A percentile compares a stretch with the other conserved stretches of the same genome.
Conservation (phyloP, 257 asterid genomes). For the Salvia splendens region DNA sequence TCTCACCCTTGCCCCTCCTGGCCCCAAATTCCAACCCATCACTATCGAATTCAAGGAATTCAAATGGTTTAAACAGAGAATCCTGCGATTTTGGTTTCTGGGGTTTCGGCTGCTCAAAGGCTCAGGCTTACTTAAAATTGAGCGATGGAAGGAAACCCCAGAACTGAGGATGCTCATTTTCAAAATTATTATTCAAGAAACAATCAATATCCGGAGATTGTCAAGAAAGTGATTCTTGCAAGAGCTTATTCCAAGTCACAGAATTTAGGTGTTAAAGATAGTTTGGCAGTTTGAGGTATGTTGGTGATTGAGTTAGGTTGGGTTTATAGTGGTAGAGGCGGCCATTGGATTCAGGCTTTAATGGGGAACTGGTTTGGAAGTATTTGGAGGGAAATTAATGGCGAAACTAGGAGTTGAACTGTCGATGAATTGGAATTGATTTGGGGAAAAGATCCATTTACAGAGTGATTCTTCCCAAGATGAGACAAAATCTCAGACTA, state of each 20-base stretch:
- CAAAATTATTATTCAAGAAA: background rate
- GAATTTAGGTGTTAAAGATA: conserved; percentile 12
- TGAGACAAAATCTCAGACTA: conserved; percentile 9
- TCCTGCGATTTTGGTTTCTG: conserved; percentile 30
- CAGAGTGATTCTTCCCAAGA: conserved; percentile 18
- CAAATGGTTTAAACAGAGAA: conserved; percentile 30
- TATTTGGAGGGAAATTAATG: conserved; percentile 19
- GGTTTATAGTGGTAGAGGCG: background rate
- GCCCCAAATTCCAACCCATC: conserved; percentile 33
- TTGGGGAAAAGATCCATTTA: background rate
- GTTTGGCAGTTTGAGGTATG: background rate
- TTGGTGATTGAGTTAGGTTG: conserved; percentile 12
- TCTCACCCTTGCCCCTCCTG: conserved; percentile 33
- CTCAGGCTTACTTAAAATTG: conserved; percentile 35
- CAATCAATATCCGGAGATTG: conserved; percentile 2
- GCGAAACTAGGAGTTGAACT: background rate
- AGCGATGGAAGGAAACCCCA: conserved; percentile 40
- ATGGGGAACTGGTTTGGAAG: conserved; percentile 14
- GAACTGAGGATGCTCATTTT: conserved; percentile 47
- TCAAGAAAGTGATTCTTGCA: conserved; percentile 24
- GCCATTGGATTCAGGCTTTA: background rate
- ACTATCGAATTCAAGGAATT: conserved; percentile 25
- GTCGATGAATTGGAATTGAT: conserved; percentile 8
- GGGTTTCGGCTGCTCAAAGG: conserved; percentile 37
- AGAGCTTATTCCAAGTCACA: conserved; percentile 10